These are phyloP conservation scores for Paecilomyces sp. DNA, from an alignment of 2,329 filamentous ascomycete species.

Conservation along the genomic window DNA sequence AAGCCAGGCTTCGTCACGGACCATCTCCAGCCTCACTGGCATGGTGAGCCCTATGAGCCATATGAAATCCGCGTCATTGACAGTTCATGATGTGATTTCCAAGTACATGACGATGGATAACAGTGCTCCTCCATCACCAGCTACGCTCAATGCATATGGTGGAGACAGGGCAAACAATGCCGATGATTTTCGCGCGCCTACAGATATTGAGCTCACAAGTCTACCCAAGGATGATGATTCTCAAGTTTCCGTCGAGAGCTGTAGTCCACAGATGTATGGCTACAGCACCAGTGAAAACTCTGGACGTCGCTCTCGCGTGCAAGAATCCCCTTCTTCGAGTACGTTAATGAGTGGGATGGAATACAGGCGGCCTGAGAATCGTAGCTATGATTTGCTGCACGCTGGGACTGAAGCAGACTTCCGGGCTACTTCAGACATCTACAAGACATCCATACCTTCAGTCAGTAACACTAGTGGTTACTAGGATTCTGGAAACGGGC, in stretches of 20 bases:
- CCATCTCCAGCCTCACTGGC: conserved; percentile 14
- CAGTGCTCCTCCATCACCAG: conserved; percentile 7
- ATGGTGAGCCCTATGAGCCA: conserved; percentile 11
- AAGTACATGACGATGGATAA: conserved; percentile 19
- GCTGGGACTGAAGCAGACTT: conserved; percentile 11
- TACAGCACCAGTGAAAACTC: conserved; percentile 27
- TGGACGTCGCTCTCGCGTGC: conserved; percentile 20
- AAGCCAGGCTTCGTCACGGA: conserved; percentile 12
- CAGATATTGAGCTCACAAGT: conserved; percentile 7
- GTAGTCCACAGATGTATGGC: conserved; percentile 30
- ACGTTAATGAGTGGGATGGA: conserved; percentile 34
- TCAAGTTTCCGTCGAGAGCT: conserved; percentile 19
- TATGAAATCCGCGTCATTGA: conserved; percentile 12
- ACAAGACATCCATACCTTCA: neutral
- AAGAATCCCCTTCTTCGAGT: conserved; percentile 16
- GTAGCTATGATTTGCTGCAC: conserved; percentile 9
- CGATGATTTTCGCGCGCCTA: conserved; percentile 13
- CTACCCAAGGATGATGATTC: conserved; percentile 16
- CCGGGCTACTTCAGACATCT: neutral
- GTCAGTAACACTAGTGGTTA: neutral
- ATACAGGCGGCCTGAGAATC: conserved; percentile 22
- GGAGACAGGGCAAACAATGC: conserved; percentile 10
- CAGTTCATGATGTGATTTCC: conserved; percentile 22
- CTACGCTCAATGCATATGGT: conserved; percentile 9
- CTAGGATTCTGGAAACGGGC: neutral